These are phyloP conservation scores for Pseudognaphalium luteoalbum DNA, from an alignment of 129 eudicot species.

Conservation along the genomic window DNA sequence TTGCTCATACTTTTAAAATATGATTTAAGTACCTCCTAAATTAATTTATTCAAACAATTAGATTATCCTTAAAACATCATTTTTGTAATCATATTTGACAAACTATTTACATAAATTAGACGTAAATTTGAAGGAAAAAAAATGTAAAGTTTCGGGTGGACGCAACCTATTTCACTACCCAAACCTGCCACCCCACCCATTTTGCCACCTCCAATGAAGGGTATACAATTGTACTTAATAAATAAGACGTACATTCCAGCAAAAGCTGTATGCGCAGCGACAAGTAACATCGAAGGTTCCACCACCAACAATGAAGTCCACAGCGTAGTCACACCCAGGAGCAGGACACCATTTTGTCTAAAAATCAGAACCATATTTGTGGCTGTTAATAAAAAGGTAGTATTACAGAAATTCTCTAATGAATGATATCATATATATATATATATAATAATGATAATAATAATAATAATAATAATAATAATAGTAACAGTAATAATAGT, in stretches of 20 bases:
- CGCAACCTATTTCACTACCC: neutral
- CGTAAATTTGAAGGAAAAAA: neutral
- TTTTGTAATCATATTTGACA: neutral
- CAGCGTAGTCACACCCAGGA: conserved; percentile 88
- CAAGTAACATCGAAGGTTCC: conserved; percentile 80
- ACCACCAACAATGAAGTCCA: conserved; percentile 75
- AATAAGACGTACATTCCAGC: conserved; percentile 69
- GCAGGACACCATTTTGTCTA: conserved; percentile 96
- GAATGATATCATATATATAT: neutral
- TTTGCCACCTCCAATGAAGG: neutral
- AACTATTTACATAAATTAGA: neutral
- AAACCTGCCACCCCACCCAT: neutral
- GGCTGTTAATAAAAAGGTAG: conserved; percentile 15
- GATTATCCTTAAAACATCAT: neutral
- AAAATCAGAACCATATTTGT: neutral
- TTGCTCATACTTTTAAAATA: neutral
- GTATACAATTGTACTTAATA: neutral
- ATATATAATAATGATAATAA: too few relatives aligned
- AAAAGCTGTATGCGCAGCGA: conserved; percentile 68
- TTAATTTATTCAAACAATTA: neutral
- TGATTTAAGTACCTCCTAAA: neutral
- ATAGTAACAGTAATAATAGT: too few relatives aligned
- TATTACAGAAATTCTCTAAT: neutral
- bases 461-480: too few relatives aligned
- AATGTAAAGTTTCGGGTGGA: neutral